Percentiles rank a stretch among this genome's conserved stretches.
These are phyloP conservation scores for Boletellus ananas DNA, from an alignment of 768 basidiomycete species.

Conservation along the genomic window DNA sequence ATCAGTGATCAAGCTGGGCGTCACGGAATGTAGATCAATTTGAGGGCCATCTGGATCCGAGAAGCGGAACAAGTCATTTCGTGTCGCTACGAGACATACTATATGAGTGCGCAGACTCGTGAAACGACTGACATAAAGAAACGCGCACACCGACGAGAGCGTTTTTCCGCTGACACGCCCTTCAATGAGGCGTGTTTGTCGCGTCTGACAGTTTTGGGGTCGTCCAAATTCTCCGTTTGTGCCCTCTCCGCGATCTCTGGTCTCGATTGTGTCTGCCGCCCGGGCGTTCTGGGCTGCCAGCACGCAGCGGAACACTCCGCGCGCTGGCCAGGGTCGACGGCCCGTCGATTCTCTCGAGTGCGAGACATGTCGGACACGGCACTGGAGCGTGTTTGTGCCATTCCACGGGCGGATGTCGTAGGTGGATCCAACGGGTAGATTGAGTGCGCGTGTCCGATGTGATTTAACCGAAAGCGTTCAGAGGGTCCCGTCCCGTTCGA, in stretches of 20 bases:
- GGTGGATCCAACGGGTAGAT: slow-evolving; percentile 11
- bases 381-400: slow-evolving; percentile 16
- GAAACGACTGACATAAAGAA: slow-evolving; percentile 27
- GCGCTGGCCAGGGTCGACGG: slow-evolving; percentile 17
- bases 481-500: slow-evolving; percentile 6
- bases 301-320: slow-evolving; percentile 3
- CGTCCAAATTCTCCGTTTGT: slow-evolving; percentile 6
- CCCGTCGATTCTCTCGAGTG: slow-evolving; percentile 9
- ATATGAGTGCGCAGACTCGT: neutral
- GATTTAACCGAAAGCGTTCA: neutral
- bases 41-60: slow-evolving; percentile 6
- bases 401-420: slow-evolving; percentile 10
- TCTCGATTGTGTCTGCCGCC: neutral
- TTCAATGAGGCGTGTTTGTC: slow-evolving; percentile 20
- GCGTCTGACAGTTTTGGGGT: slow-evolving; percentile 34
- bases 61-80: slow-evolving; percentile 1
- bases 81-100: neutral
- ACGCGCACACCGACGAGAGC: neutral
- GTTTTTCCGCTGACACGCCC: slow-evolving; percentile 15
- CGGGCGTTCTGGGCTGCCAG: slow-evolving; percentile 6
- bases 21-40: slow-evolving; percentile 19
- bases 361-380: slow-evolving; percentile 7
- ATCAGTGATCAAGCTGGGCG: slow-evolving; percentile 9
- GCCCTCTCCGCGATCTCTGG: neutral
- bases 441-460: neutral